Evolutionary conservation across 495 filamentous ascomycete genomes (phyloP).

Genomic region (Amphirosellinia nigrospora): DNA sequence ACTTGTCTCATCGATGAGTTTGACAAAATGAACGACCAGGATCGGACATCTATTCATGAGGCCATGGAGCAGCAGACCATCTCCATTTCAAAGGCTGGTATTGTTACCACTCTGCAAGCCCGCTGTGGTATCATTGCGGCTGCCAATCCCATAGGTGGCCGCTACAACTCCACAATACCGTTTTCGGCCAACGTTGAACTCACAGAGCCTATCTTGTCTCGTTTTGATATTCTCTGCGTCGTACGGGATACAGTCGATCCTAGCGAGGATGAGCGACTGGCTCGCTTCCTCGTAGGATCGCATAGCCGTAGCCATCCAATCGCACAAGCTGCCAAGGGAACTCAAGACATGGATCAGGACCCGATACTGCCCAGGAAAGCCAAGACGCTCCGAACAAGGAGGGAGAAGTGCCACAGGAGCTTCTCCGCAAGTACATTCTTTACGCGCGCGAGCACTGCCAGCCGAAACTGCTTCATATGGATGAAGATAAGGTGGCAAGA

Average conservation of each 20-base stretch:
- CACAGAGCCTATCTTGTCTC: constrained; percentile 95
- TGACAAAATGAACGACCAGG: constrained; percentile 99
- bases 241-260: constrained; percentile 98
- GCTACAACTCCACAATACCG: constrained; percentile 95
- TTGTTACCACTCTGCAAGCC: constrained; percentile 97
- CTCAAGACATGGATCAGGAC: constrained; percentile 66
- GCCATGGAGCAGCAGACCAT: constrained; percentile 99
- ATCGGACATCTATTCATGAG: constrained; percentile 97
- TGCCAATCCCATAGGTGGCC: constrained; percentile 93
- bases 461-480: constrained; percentile 96
- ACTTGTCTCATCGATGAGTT: constrained; percentile 99
- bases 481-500: constrained; percentile 94
- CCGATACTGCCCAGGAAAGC: constrained; percentile 51
- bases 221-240: constrained; percentile 98
- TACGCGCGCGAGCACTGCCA: constrained; percentile 90
- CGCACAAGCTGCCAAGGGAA: constrained; percentile 60
- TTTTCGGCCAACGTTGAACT: constrained; percentile 96
- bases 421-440: constrained; percentile 95
- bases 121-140: constrained; percentile 96
- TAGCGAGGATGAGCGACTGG: constrained; percentile 90
- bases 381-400: constrained; percentile 65
- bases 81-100: constrained; percentile 98
- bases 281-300: constrained; percentile 91
- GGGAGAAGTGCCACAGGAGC: constrained; percentile 86
- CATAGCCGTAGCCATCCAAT: constrained; percentile 89